phyloP scores from a whole-genome alignment of 352 stramenopile species.

The Phytophthora pluvialis region DNA sequence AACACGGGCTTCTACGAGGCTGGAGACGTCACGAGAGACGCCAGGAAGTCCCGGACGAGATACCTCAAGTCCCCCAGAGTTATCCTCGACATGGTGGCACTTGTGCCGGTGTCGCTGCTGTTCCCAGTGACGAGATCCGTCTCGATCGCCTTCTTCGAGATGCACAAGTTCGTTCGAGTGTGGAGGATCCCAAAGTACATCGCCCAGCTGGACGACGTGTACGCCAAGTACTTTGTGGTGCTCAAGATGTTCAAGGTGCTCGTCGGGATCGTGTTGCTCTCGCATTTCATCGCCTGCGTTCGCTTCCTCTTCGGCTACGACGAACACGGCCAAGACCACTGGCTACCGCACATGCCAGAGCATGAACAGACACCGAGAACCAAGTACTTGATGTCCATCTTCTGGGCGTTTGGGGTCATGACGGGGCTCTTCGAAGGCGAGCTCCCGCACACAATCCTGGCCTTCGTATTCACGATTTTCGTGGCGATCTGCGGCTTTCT shows the following conservation, averaged over 20 bases:
- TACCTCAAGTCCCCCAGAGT: slow-evolving; percentile 68
- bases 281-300: slow-evolving; percentile 65
- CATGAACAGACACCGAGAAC: slow-evolving; percentile 28
- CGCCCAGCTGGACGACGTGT: slow-evolving; percentile 59
- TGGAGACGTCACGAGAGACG: slow-evolving; percentile 61
- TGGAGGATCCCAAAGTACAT: slow-evolving; percentile 63
- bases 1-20: slow-evolving; percentile 78
- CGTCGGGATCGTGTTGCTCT: slow-evolving; percentile 51
- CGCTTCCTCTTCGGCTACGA: slow-evolving; percentile 66
- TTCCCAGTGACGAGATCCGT: slow-evolving; percentile 22
- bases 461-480: slow-evolving; percentile 72
- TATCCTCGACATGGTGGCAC: slow-evolving; percentile 49
- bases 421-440: slow-evolving; percentile 74
- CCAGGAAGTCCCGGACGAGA: slow-evolving; percentile 49
- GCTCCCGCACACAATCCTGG: slow-evolving; percentile 46
- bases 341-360: slow-evolving; percentile 41
- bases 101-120: slow-evolving; percentile 56
- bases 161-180: slow-evolving; percentile 64
- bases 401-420: slow-evolving; percentile 68
- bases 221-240: slow-evolving; percentile 58
- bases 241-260: slow-evolving; percentile 80
- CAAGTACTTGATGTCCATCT: slow-evolving; percentile 67
- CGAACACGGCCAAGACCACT: slow-evolving; percentile 50
- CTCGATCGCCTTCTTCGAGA: slow-evolving; percentile 55
- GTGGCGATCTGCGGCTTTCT: slow-evolving; percentile 71